Evolutionary conservation across 2,329 filamentous ascomycete species (phyloP).

Genomic region (Hysterium pulicare): DNA sequence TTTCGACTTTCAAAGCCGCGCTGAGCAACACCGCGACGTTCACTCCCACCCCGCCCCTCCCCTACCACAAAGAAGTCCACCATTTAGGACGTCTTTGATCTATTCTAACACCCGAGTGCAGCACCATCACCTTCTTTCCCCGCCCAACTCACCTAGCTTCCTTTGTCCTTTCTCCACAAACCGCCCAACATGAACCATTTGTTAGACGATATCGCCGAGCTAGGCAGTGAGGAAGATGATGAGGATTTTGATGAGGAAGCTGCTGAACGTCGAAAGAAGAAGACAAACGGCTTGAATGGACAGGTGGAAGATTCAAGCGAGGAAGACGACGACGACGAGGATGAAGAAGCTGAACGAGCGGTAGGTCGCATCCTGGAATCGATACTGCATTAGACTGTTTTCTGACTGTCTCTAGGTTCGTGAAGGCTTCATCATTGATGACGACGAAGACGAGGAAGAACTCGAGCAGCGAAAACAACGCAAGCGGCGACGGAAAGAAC

Average conservation of each 20-base stretch:
- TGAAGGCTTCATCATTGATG: slow-evolving; percentile 92
- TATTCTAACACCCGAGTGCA: too few species aligned
- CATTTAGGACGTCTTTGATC: too few species aligned
- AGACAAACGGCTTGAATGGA: slow-evolving; percentile 28
- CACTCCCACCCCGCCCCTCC: slow-evolving; percentile 13
- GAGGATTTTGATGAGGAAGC: slow-evolving; percentile 35
- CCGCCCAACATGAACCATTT: slow-evolving; percentile 52
- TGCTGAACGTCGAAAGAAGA: slow-evolving; percentile 19
- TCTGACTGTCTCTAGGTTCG: slow-evolving; percentile 59
- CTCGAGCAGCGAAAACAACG: slow-evolving; percentile 75
- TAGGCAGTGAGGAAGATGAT: slow-evolving; percentile 59
- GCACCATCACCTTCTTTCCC: too few species aligned
- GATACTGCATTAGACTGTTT: slow-evolving; percentile 6
- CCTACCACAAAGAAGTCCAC: slow-evolving; percentile 5
- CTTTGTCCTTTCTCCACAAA: slow-evolving; percentile 19
- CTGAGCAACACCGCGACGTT: slow-evolving; percentile 3
- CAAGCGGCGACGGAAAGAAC: slow-evolving; percentile 65
- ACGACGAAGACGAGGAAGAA: slow-evolving; percentile 57
- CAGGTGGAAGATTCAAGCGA: slow-evolving; percentile 39
- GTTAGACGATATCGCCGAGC: slow-evolving; percentile 79
- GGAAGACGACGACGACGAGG: slow-evolving; percentile 37
- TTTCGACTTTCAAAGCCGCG: too few species aligned
- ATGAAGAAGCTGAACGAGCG: slow-evolving; percentile 30
- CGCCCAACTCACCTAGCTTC: slow-evolving; percentile 17
- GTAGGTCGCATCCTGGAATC: slow-evolving; percentile 16